Conservation (phyloP, 352 stramenopile genomes). For the Elongisporangium senticosum region DNA sequence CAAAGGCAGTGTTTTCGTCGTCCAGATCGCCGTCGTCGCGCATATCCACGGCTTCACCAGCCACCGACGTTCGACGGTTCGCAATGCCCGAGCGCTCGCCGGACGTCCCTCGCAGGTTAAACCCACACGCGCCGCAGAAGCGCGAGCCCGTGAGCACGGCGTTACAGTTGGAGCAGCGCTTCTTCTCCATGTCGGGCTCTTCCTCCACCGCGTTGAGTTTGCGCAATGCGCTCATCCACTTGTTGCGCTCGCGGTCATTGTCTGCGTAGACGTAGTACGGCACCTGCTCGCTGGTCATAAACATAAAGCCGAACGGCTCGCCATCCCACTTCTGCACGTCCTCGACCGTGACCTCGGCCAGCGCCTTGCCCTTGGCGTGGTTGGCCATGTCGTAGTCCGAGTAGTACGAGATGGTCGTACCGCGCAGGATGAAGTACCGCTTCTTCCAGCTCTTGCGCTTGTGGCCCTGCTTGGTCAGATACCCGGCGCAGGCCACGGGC, state of each 20-base stretch:
- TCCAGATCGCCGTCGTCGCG: constrained; percentile 61
- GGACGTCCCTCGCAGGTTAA: constrained; percentile 79
- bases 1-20: constrained; percentile 78
- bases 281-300: constrained; percentile 86
- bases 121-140: constrained; percentile 84
- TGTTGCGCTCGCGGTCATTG: constrained; percentile 81
- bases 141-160: constrained; percentile 82
- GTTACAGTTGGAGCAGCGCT: constrained; percentile 78
- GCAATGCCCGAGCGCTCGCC: constrained; percentile 32
- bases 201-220: constrained; percentile 70
- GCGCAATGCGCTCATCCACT: constrained; percentile 83
- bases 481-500: constrained; percentile 75
- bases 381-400: constrained; percentile 86
- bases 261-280: constrained; percentile 89
- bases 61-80: constrained; percentile 13
- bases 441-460: constrained; percentile 91
- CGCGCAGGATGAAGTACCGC: constrained; percentile 84
- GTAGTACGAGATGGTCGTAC: constrained; percentile 72
- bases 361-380: constrained; percentile 64
- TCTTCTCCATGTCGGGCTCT: constrained; percentile 73
- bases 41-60: constrained; percentile 35
- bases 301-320: constrained; percentile 86
- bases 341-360: constrained; percentile 78
- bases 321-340: constrained; percentile 85
- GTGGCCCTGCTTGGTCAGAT: constrained; percentile 87